Conservation (phyloP, 768 basidiomycete species). For the Lyophyllum shimeji region DNA sequence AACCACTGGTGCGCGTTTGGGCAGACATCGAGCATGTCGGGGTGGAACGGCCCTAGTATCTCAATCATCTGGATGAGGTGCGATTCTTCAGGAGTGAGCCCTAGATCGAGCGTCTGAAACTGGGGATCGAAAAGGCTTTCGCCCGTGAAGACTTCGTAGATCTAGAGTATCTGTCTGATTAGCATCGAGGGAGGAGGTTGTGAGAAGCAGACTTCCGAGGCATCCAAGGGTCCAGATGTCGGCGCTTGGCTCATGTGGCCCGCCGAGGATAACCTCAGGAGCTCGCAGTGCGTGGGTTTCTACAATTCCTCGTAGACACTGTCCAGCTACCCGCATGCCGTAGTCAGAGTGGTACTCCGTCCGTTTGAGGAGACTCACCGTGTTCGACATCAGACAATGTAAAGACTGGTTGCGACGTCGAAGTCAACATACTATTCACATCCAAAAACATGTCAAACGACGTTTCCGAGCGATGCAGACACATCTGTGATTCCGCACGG, state of each 20-base stretch:
- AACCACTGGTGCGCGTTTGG: conserved; percentile 21
- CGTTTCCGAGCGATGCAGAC: not conserved
- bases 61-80: conserved; percentile 29
- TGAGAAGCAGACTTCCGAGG: conserved; percentile 14
- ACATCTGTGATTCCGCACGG: conserved; percentile 8
- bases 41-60: conserved; percentile 21
- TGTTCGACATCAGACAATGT: not conserved
- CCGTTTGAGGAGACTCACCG: not conserved
- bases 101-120: conserved; percentile 25
- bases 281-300: conserved; percentile 11
- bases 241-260: conserved; percentile 8
- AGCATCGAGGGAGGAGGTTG: not conserved
- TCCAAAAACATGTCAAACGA: conserved; percentile 9
- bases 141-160: conserved; percentile 23
- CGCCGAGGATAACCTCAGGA: conserved; percentile 22
- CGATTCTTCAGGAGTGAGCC: conserved; percentile 24
- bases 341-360: not conserved
- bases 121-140: conserved; percentile 22
- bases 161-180: conserved; percentile 7
- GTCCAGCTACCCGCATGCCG: conserved; percentile 2
- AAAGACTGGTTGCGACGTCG: conserved; percentile 8
- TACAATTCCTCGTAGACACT: not conserved
- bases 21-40: conserved; percentile 17
- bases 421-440: conserved; percentile 11
- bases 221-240: conserved; percentile 27